A percentile compares a stretch with the other conserved stretches of the same genome.
phyloP scores from a whole-genome alignment of 441 rosid species.

The Populus hybrid region DNA sequence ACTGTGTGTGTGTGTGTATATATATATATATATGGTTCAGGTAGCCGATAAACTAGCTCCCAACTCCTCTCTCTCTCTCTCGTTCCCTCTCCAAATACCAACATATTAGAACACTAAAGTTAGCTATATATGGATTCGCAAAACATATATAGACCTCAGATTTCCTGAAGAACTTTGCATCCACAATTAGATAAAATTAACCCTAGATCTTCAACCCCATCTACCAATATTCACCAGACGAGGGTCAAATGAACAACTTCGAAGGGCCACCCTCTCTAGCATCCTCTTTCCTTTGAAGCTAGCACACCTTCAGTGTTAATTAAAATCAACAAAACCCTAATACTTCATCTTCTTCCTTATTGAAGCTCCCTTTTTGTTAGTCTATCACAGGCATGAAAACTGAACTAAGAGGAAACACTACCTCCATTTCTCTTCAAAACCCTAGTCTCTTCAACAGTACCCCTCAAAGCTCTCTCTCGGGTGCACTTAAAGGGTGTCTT shows the following conservation, averaged over 20 bases:
- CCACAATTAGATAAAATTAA: slow-evolving; percentile 18
- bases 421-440: slow-evolving; percentile 38
- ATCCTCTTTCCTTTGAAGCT: not conserved
- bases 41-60: slow-evolving; percentile 13
- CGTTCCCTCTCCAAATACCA: not conserved
- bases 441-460: slow-evolving; percentile 24
- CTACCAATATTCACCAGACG: slow-evolving; percentile 22
- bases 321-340: slow-evolving; percentile 14
- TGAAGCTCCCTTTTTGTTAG: not conserved
- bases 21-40: slow-evolving; percentile 10
- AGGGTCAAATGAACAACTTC: slow-evolving; percentile 13
- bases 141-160: slow-evolving; percentile 1
- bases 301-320: slow-evolving; percentile 14
- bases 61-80: slow-evolving; percentile 7
- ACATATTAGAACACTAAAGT: not conserved
- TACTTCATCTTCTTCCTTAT: not conserved
- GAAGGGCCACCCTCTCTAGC: not conserved
- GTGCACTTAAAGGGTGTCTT: slow-evolving; percentile 55
- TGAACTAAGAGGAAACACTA: slow-evolving; percentile 34
- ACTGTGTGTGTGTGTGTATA: too few relatives aligned
- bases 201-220: slow-evolving; percentile 24
- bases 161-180: not conserved
- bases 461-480: slow-evolving; percentile 38
- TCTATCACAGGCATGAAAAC: slow-evolving; percentile 35
- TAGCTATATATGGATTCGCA: not conserved